These are phyloP conservation scores for Pholiota molesta DNA, from an alignment of 768 basidiomycete species.

Conservation along the genomic window DNA sequence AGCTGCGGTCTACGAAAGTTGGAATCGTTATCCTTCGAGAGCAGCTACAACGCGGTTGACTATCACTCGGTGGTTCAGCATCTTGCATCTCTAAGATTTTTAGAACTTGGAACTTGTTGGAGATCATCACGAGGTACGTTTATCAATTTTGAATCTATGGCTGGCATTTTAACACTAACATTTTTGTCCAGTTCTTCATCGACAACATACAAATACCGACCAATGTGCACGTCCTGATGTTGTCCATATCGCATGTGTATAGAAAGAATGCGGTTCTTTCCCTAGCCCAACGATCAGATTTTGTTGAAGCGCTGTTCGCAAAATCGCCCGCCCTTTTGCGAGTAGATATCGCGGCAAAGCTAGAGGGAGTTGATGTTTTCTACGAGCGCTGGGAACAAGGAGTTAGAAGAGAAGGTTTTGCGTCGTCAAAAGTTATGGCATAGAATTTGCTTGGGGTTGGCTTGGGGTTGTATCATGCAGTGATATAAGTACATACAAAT, in stretches of 20 bases:
- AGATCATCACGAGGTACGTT: background rate
- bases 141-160: background rate
- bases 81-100: background rate
- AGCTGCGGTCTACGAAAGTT: background rate
- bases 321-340: background rate
- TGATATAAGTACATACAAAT: too few relatives aligned
- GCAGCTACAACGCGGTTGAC: background rate
- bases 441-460: too few relatives aligned
- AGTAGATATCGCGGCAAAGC: background rate
- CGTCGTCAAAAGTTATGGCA: background rate
- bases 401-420: too few relatives aligned
- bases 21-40: background rate
- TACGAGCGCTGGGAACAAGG: conserved; percentile 4
- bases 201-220: background rate
- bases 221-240: background rate
- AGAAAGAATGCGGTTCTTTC: background rate
- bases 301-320: background rate
- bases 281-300: too few relatives aligned
- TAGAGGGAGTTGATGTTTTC: background rate
- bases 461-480: too few relatives aligned
- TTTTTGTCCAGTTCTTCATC: background rate
- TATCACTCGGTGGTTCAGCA: background rate
- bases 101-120: conserved; percentile 1
- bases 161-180: background rate
- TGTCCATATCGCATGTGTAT: background rate